phyloP scores from a whole-genome alignment of 306 rosid genomes.

The Fagus sylvatica region DNA sequence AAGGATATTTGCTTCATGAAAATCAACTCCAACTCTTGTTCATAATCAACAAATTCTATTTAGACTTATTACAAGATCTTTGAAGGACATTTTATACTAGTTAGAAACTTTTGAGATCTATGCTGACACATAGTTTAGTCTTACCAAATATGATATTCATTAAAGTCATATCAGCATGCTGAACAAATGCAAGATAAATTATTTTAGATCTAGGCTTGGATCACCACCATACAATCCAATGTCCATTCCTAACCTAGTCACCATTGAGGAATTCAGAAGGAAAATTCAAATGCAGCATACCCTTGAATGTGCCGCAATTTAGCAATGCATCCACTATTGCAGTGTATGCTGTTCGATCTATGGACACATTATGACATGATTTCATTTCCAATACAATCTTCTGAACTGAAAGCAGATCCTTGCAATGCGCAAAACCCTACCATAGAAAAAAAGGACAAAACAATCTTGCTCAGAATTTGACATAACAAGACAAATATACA shows the following conservation, averaged over 20 bases:
- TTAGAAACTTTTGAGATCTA: background rate
- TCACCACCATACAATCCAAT: background rate
- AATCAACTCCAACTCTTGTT: background rate
- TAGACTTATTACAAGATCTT: background rate
- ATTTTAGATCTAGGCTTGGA: background rate
- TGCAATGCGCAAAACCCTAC: slow-evolving; percentile 72
- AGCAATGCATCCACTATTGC: slow-evolving; percentile 72
- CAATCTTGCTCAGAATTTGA: background rate
- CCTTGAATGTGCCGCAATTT: slow-evolving; percentile 61
- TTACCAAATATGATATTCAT: background rate
- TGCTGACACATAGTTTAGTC: background rate
- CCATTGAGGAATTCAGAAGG: background rate
- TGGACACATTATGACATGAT: slow-evolving; percentile 40
- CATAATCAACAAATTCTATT: background rate
- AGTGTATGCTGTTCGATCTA: slow-evolving; percentile 85
- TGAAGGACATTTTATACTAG: no score
- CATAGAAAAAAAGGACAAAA: slow-evolving; percentile 25
- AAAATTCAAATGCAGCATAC: slow-evolving; percentile 40
- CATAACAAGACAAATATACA: background rate
- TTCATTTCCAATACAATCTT: slow-evolving; percentile 77
- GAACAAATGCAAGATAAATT: background rate
- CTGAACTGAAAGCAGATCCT: slow-evolving; percentile 55
- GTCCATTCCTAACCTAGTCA: background rate
- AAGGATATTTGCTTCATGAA: background rate
- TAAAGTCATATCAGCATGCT: background rate